These are phyloP conservation scores for Boletus pseudo-olivaceus DNA, from an alignment of 768 basidiomycete species.

Conservation along the genomic window DNA sequence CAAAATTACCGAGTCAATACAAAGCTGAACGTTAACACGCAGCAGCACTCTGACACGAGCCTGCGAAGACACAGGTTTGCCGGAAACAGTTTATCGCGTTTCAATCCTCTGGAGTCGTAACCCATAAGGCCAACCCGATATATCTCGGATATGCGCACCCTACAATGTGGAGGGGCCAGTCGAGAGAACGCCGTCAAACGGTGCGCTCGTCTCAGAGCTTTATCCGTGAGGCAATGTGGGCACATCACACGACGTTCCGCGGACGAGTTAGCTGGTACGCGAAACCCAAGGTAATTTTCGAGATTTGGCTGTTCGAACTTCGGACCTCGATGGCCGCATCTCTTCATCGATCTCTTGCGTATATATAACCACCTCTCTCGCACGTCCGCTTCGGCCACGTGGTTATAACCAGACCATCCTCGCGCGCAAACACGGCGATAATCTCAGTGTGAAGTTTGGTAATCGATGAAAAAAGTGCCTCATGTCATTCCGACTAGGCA, in stretches of 20 bases:
- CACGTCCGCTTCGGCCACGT: neutral
- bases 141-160: too few relatives aligned
- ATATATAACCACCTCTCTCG: neutral
- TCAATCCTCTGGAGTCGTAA: neutral
- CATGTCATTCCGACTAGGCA: neutral
- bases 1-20: neutral
- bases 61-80: neutral
- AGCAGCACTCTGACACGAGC: neutral
- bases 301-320: neutral
- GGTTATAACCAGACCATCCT: neutral
- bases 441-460: neutral
- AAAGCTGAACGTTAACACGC: neutral
- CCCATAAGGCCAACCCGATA: neutral
- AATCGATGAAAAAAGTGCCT: conserved; percentile 4
- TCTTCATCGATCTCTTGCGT: neutral
- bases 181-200: neutral
- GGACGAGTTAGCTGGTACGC: neutral
- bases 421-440: neutral
- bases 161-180: too few relatives aligned
- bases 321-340: neutral
- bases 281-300: neutral
- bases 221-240: neutral
- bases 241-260: conserved; percentile 2
- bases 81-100: neutral
- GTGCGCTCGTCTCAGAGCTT: neutral